These are phyloP conservation scores for Paecilomyces niveus DNA, from an alignment of 2,329 filamentous ascomycete species.

Conservation along the genomic window DNA sequence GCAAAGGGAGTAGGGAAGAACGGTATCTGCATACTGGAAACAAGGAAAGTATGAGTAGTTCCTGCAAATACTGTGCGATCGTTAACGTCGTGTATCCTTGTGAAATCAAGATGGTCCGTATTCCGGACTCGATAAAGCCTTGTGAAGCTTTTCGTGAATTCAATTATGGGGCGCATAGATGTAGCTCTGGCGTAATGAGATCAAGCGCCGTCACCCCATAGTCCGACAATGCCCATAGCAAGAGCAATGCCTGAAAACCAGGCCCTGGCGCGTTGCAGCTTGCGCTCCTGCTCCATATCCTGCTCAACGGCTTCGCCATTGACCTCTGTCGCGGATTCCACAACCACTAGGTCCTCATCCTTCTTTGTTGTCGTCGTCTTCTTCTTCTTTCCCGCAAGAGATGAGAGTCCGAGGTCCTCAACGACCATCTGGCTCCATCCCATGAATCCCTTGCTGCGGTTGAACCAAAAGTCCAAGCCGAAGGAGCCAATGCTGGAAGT, in stretches of 20 bases:
- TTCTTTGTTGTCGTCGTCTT: constrained; percentile 18
- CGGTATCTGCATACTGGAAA: neutral
- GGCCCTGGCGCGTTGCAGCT: constrained; percentile 29
- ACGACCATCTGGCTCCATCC: constrained; percentile 22
- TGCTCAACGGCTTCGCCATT: constrained; percentile 40
- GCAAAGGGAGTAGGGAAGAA: neutral
- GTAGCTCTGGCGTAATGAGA: neutral
- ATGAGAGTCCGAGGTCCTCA: constrained; percentile 38
- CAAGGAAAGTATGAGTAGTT: neutral
- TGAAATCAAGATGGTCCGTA: neutral
- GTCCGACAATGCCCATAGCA: constrained; percentile 40
- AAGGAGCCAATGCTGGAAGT: constrained; percentile 43
- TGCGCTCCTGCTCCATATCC: constrained; percentile 37
- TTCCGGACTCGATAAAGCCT: neutral
- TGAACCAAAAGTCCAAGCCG: constrained; percentile 64
- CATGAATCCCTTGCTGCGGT: constrained; percentile 52
- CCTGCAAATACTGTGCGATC: neutral
- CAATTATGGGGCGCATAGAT: neutral
- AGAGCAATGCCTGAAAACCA: constrained; percentile 36
- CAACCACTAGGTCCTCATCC: constrained; percentile 31
- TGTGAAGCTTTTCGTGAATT: neutral
- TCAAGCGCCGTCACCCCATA: constrained; percentile 40
- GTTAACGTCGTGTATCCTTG: neutral
- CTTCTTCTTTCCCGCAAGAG: constrained; percentile 8
- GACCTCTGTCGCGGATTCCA: constrained; percentile 32